Evolutionary conservation across 2,329 filamentous ascomycete genomes (phyloP).

Genomic region (Fusarium domesticum): DNA sequence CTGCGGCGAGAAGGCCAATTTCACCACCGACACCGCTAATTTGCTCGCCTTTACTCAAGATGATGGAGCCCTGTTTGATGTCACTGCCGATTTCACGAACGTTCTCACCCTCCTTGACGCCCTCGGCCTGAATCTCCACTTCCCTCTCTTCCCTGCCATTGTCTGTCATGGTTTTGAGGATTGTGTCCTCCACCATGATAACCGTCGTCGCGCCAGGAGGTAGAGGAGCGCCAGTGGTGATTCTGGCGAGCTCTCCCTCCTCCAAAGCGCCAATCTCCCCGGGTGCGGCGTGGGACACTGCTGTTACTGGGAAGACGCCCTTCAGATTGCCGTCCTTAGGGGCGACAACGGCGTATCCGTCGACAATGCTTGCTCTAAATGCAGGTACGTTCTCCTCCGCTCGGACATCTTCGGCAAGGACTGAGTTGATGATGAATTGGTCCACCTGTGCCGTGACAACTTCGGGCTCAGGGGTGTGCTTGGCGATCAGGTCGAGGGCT

Average conservation of each 20-base stretch:
- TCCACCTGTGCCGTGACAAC: slow-evolving; percentile 60
- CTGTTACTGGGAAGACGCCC: slow-evolving; percentile 80
- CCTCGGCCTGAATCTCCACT: slow-evolving; percentile 78
- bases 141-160: slow-evolving; percentile 83
- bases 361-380: slow-evolving; percentile 92
- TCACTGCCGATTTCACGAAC: slow-evolving; percentile 90
- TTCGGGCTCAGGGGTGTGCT: slow-evolving; percentile 65
- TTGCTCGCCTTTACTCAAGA: slow-evolving; percentile 75
- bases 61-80: slow-evolving; percentile 63
- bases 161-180: slow-evolving; percentile 69
- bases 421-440: slow-evolving; percentile 65
- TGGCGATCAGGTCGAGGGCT: slow-evolving; percentile 68
- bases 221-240: slow-evolving; percentile 91
- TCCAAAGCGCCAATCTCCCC: slow-evolving; percentile 63
- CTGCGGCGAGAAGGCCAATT: slow-evolving; percentile 82
- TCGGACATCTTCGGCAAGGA: slow-evolving; percentile 79
- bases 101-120: slow-evolving; percentile 77
- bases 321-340: slow-evolving; percentile 62
- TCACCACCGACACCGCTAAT: slow-evolving; percentile 87
- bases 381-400: slow-evolving; percentile 84
- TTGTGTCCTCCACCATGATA: slow-evolving; percentile 89
- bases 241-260: slow-evolving; percentile 76
- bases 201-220: slow-evolving; percentile 87
- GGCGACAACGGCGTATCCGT: slow-evolving; percentile 85
- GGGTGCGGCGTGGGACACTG: slow-evolving; percentile 81